These are phyloP conservation scores for Pythium volutum DNA, from an alignment of 352 stramenopile genomes.

Conservation along the genomic window DNA sequence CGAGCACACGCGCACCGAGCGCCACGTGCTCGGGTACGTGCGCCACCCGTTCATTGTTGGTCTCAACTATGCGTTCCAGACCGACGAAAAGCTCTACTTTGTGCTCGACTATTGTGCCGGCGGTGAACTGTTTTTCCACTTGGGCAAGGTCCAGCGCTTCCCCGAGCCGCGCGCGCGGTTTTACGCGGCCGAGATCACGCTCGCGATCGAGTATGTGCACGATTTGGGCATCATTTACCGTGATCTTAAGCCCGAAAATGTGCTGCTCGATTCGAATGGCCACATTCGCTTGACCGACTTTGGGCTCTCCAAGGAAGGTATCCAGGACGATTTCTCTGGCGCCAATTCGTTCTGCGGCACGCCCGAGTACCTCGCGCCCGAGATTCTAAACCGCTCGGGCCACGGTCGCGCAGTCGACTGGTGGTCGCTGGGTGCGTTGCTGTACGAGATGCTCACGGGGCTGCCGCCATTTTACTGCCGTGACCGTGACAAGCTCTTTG, in stretches of 20 bases:
- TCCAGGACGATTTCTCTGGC: slow-evolving; percentile 90
- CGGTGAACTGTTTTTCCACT: slow-evolving; percentile 94
- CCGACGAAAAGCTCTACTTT: slow-evolving; percentile 96
- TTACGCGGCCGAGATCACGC: slow-evolving; percentile 96
- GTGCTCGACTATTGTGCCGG: slow-evolving; percentile 98
- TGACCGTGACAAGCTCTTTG: slow-evolving; percentile 95
- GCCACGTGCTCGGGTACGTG: slow-evolving; percentile 96
- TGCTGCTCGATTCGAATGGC: slow-evolving; percentile 94
- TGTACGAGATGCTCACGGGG: slow-evolving; percentile 83
- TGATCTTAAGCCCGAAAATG: slow-evolving; percentile 82
- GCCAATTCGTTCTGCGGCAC: slow-evolving; percentile 92
- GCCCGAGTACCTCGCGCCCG: slow-evolving; percentile 84
- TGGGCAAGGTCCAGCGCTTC: slow-evolving; percentile 93
- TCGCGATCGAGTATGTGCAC: slow-evolving; percentile 95
- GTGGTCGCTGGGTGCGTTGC: slow-evolving; percentile 93
- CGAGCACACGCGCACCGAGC: slow-evolving; percentile 98
- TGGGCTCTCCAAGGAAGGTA: slow-evolving; percentile 90
- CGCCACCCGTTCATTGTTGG: slow-evolving; percentile 98
- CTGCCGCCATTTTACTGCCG: slow-evolving; percentile 93
- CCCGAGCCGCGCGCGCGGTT: slow-evolving; percentile 92
- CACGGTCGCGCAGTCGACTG: slow-evolving; percentile 98
- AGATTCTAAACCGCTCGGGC: slow-evolving; percentile 95
- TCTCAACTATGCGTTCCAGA: slow-evolving; percentile 96
- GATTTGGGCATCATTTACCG: slow-evolving; percentile 78
- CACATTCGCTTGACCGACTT: slow-evolving; percentile 99